phyloP scores from a whole-genome alignment of 768 basidiomycete genomes.

The Cystobasidium tubakii region DNA sequence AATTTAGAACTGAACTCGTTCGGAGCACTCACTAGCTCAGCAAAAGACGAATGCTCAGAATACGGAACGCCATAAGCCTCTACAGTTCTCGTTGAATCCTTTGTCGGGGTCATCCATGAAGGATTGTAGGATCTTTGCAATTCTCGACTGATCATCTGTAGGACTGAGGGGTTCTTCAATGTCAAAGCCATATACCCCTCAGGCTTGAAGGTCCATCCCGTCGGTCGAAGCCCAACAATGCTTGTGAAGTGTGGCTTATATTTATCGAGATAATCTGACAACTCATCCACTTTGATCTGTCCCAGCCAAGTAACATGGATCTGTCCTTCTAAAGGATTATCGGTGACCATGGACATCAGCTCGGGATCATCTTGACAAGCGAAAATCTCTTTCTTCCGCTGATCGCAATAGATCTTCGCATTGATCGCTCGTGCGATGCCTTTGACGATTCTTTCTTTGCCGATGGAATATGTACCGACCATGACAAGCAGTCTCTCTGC shows the following conservation, averaged over 20 bases:
- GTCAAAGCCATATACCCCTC: constrained; percentile 53
- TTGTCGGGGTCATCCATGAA: constrained; percentile 61
- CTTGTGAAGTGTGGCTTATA: constrained; percentile 67
- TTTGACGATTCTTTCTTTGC: constrained; percentile 96
- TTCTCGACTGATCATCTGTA: constrained; percentile 63
- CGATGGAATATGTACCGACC: constrained; percentile 80
- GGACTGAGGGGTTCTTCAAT: constrained; percentile 60
- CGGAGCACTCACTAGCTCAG: constrained; percentile 63
- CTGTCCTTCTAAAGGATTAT: constrained; percentile 65
- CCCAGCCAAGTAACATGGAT: constrained; percentile 79
- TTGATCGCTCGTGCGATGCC: constrained; percentile 76
- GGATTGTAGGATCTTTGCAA: constrained; percentile 66
- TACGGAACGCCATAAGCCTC: constrained; percentile 56
- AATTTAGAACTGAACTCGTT: too few relatives aligned
- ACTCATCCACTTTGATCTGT: constrained; percentile 66
- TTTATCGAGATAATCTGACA: constrained; percentile 68
- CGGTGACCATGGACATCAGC: constrained; percentile 68
- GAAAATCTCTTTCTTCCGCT: constrained; percentile 72
- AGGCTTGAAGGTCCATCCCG: constrained; percentile 82
- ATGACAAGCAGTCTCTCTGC: constrained; percentile 42
- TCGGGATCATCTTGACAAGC: constrained; percentile 79
- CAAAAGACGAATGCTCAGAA: constrained; percentile 93
- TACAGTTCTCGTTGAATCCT: constrained; percentile 63
- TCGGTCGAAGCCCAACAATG: constrained; percentile 69
- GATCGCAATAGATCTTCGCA: constrained; percentile 82